These are phyloP conservation scores for Syzygium syzygioides DNA, from an alignment of 441 rosid genomes.

Conservation along the genomic window DNA sequence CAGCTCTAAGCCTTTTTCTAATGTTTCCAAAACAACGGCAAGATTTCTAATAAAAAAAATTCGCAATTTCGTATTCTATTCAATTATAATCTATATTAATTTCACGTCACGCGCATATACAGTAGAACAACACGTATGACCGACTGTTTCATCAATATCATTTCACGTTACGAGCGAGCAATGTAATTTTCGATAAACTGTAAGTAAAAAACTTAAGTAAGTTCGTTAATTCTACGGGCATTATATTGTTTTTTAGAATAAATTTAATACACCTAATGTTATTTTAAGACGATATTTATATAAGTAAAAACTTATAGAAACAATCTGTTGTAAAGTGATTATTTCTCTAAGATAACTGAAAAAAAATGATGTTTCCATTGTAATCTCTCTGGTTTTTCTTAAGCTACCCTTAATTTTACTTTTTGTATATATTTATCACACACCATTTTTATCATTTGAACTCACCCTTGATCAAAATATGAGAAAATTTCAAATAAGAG, in stretches of 20 bases:
- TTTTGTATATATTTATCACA: neutral
- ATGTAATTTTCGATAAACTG: neutral
- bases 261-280: neutral
- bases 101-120: neutral
- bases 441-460: neutral
- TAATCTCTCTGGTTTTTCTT: neutral
- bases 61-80: rapidly evolving
- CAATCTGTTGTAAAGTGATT: neutral
- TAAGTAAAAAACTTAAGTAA: neutral
- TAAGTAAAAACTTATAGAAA: too few relatives aligned
- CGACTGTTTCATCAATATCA: neutral
- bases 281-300: neutral
- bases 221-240: neutral
- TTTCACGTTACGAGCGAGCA: too few relatives aligned
- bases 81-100: neutral
- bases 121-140: rapidly evolving
- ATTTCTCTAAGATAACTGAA: neutral
- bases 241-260: neutral
- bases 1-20: neutral
- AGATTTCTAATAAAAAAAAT: neutral
- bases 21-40: neutral
- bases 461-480: neutral
- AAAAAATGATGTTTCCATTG: neutral
- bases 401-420: neutral
- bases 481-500: too few relatives aligned